phyloP scores from a whole-genome alignment of 192 early-diverging fungal genomes.

The Spinellus fusiger region DNA sequence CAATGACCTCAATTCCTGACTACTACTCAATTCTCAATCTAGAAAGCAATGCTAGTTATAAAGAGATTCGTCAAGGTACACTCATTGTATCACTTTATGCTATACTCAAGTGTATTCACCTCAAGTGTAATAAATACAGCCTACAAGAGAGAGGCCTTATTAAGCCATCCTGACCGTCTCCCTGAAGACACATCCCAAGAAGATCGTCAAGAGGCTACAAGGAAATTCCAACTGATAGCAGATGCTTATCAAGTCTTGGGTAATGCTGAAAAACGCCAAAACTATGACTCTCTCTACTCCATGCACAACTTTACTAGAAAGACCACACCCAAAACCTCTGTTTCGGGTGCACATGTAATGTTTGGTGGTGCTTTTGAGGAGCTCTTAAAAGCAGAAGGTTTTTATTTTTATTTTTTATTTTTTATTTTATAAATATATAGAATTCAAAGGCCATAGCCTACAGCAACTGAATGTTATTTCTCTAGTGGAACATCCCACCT shows the following conservation, averaged over 20 bases:
- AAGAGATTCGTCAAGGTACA: constrained; percentile 22
- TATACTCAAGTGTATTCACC: background rate
- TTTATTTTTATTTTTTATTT: background rate
- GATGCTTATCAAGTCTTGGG: constrained; percentile 24
- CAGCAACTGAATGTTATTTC: background rate
- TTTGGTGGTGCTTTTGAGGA: constrained; percentile 28
- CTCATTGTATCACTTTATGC: no score
- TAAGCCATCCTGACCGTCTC: constrained; percentile 25
- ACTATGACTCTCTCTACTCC: constrained; percentile 14
- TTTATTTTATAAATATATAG: no score
- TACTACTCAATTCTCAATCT: constrained; percentile 14
- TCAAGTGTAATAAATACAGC: constrained; percentile 2
- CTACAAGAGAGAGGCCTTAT: constrained; percentile 25
- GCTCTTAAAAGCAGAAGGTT: constrained; percentile 21
- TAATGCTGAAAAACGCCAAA: constrained; percentile 16
- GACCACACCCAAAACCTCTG: background rate
- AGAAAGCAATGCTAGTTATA: background rate
- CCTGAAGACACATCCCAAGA: background rate
- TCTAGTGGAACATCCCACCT: constrained; percentile 20
- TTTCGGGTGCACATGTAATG: constrained; percentile 6
- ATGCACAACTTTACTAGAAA: background rate
- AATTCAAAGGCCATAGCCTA: no score
- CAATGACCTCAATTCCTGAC: constrained; percentile 8
- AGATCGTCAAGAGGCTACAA: constrained; percentile 17
- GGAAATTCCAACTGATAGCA: constrained; percentile 19